Evolutionary conservation across 345 rosid species (phyloP), one percentile per base, ranked within the genome.

Genomic region (Gossypium stocksii): DNA sequence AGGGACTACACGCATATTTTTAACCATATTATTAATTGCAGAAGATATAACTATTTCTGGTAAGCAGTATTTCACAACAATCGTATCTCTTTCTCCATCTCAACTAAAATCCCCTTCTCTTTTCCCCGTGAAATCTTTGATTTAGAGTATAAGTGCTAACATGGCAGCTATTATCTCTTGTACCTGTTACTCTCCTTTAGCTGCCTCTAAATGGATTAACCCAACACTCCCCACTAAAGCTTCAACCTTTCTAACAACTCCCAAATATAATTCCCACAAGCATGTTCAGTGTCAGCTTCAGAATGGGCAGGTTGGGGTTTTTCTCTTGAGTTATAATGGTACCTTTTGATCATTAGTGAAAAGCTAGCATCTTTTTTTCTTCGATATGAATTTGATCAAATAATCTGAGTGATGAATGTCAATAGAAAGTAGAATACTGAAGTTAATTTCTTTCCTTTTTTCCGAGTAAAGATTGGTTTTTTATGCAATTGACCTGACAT

Each of bases 161-260:
- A 25, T 89, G 91, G 88, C 88, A 63, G 82, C 86, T n/a, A 25
- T 79, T 54, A 54, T 84, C 62, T 85, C 82, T 46, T 86, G 89
- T 79, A 86, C 78, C 72, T 74, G 9, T 46, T 82, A 63, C 60
- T 82, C 83, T 15, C 80, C 86, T 76, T 77, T 79, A 57, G 59
- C 89, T 56, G 67, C 80, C 44, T 80, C 82, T 25, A 85, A 77
- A 49, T 67, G 81, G 71, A 10, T 58, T 57, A 52, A 56, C 52
- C 78, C 82, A n/a, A 82, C 7, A 60, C 16, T 68, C 17, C 82
- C 92, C 73, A 57, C 56, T 17, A 85, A 25, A 48, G 80, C 53
- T 63, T 16, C 76, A 51, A 52, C 75, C 59, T 73, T 74, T 22
- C 46, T 64, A 23, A 76, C 61, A 22, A 73, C 73, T 57, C 76